Evolutionary conservation across 768 basidiomycete genomes (phyloP), one percentile per base, ranked within the genome.

Genomic region (Sarcodon sp.): DNA sequence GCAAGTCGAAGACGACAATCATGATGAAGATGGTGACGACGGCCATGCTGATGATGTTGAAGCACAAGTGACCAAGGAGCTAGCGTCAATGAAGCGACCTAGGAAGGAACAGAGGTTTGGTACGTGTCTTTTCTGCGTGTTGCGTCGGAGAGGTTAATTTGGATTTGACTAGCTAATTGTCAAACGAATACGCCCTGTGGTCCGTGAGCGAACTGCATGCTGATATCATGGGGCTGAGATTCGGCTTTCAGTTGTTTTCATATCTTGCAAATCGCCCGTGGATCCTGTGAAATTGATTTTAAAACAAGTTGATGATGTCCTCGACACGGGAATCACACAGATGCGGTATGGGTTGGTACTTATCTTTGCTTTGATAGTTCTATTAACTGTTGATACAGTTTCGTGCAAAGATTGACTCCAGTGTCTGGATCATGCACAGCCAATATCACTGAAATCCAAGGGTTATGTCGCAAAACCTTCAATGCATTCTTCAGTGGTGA

Each of bases 131-230:
- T 8, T 7, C 27, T 8, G 36, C 12, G 15, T 7, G 34, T 8
- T 43, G 12, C 12, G 9, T 33, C 16, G 6, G 16, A 12, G 27
- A 7, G 15, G 51, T 51, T 12, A 55, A 13, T 13, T 4, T 43
- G 4, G 21, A 15, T n/a, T 41, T 49, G 34, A 41, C 10, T 51
- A 91, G 87, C 65, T 5, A 90, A 79, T 57, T 87, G 82, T 53
- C 77, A 78, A 56, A 88, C 86, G 3, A 81, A 85, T 57, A 89
- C 87, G 0, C 75, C 79, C 38, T 91, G 87, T 49, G 78, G 87
- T 89, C 60, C 35, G 72, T 38, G 9, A 27, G 21, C 21, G 8
- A 10, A 15, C 5, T 34, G 15, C 16, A 9, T 45, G 44, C 15
- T 10, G 21, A 35, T 13, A 38, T 16, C 5, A 12, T 33, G 21